phyloP scores from a whole-genome alignment of 176 grass and related monocot species.

The Carex cristatella region DNA sequence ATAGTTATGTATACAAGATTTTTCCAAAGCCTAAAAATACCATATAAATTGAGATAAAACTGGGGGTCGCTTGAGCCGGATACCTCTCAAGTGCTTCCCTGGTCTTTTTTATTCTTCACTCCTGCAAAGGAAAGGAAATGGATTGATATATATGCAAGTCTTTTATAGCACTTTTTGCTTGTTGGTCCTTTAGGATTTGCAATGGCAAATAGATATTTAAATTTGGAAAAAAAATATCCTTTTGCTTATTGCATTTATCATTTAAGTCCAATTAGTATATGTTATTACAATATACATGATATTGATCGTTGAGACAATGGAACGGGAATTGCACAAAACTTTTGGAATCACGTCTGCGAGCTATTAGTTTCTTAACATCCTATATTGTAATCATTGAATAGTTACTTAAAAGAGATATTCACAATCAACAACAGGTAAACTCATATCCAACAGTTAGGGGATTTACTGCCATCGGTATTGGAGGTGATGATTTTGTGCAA shows the following conservation, averaged over 20 bases:
- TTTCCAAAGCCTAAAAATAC: background rate
- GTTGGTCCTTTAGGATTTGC: background rate
- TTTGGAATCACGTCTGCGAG: background rate
- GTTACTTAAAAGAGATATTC: background rate
- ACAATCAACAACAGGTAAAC: slow-evolving; percentile 52
- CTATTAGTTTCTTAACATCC: background rate
- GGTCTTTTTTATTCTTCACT: background rate
- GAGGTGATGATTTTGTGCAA: slow-evolving; percentile 97
- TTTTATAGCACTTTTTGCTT: background rate
- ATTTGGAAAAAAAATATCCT: background rate
- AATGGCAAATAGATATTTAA: background rate
- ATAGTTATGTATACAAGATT: background rate
- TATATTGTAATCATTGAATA: background rate
- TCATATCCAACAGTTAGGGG: slow-evolving; percentile 81
- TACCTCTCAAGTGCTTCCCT: too few relatives aligned
- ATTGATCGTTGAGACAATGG: background rate
- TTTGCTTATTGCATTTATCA: background rate
- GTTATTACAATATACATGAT: background rate
- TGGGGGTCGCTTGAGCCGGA: background rate
- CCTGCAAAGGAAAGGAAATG: background rate
- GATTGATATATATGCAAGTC: background rate
- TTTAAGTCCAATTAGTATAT: background rate
- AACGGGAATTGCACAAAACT: background rate
- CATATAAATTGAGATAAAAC: background rate
- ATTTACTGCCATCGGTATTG: slow-evolving; percentile 94